Base-by-base conservation (phyloP, 169 alveolate species). In the Blepharisma undulans region DNA sequence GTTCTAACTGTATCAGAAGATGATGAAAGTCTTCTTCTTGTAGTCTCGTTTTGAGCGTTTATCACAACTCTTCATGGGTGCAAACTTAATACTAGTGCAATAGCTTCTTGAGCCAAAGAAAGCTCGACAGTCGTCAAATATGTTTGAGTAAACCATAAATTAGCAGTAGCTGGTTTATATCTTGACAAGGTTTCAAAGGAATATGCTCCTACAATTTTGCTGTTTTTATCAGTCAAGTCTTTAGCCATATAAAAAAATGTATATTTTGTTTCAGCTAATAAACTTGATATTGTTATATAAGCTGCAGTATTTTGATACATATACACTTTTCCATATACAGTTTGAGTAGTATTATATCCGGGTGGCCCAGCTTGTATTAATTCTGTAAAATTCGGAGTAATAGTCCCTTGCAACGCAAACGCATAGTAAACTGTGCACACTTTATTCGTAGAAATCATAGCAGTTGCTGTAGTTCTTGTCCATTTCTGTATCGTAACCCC, bases 371-470 rank as follows among this genome's bases (percentile, higher is more conserved):
- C 33, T 32, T 21, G 5, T 76, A 16, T 88, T 8, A 61, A 33
- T 29, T 87, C 89, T 33, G 74, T 66, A 18, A 78, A 78, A 4
- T 88, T 14, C 27, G 94, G 94, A 29, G 81, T n/a, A 22, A 79
- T 66, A 18, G 95, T 91, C 7, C 95, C 95, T 88, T 82, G 30
- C 30, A 93, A 88, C 18, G 94, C 94, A 22, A 59, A 36, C 82
- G 90, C 90, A 74, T 90, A 91, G 30, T 80, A 93, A 0, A 87
- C 32, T 60, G 29, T 72, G 25, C 91, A 74, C 25, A 88, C 76
- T 30, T 79, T 93, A 0, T 87, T 86, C 59, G 93, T 60, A 25
- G 92, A 72, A 4, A 93, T 61, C 60, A 66, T 59, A 66, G 91
- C 59, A 21, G 76, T 60, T 30, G 93, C 92, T 2, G 80, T 29